Percentiles rank a stretch among this genome's conserved stretches.
Conservation (phyloP, 148 eudicot genomes). For the Rhododendron simsii region DNA sequence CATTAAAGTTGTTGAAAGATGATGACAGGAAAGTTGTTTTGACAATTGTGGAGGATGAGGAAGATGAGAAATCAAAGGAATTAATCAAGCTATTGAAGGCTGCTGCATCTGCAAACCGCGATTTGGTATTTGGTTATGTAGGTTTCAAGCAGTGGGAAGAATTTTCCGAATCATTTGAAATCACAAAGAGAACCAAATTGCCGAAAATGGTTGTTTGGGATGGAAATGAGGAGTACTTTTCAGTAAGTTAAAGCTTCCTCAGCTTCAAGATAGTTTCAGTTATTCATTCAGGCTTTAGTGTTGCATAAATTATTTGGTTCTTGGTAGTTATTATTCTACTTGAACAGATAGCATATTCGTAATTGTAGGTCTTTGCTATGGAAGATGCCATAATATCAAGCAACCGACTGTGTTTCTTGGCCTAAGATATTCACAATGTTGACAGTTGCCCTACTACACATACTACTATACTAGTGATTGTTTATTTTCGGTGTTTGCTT, state of each 20-base stretch:
- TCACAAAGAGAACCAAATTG: conserved; percentile 46
- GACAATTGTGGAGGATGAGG: conserved; percentile 69
- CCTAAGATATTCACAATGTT: neutral
- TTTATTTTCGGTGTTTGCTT: neutral
- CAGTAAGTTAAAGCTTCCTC: conserved; percentile 43
- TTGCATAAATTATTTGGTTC: neutral
- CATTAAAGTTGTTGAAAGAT: conserved; percentile 61
- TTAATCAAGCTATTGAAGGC: conserved; percentile 66
- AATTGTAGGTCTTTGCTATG: neutral
- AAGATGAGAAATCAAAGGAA: conserved; percentile 53
- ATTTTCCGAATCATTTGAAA: conserved; percentile 74
- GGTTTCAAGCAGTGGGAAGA: conserved; percentile 71
- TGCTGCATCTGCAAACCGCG: conserved; percentile 96
- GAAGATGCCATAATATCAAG: neutral
- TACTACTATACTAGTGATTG: neutral
- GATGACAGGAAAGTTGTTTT: conserved; percentile 78
- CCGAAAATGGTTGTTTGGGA: conserved; percentile 98
- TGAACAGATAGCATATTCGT: neutral
- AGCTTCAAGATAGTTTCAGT: neutral
- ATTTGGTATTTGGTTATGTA: conserved; percentile 74
- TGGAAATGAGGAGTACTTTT: conserved; percentile 75
- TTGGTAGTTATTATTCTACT: neutral
- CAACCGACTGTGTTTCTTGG: neutral
- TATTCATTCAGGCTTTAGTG: neutral
- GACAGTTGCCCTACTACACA: neutral